phyloP scores from a whole-genome alignment of 306 rosid genomes.

The Gleditsia sinensis region DNA sequence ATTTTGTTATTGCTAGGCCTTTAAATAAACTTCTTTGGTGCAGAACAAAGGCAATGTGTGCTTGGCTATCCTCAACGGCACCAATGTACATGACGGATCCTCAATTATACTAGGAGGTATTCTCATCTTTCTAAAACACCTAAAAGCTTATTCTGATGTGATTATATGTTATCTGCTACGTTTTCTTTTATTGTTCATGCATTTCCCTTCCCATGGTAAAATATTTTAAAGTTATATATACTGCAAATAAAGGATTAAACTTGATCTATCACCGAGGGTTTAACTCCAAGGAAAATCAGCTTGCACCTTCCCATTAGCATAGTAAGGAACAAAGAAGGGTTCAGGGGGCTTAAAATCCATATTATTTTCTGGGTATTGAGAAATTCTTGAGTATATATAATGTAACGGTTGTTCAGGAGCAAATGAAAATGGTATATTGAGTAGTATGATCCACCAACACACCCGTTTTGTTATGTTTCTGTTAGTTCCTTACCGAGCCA shows the following conservation, averaged over 20 bases:
- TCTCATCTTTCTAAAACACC: neutral
- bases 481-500: no score
- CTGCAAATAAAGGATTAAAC: no score
- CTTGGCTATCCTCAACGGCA: conserved; percentile 81
- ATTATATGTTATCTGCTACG: neutral
- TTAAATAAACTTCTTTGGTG: conserved; percentile 33
- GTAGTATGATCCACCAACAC: no score
- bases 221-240: no score
- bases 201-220: neutral
- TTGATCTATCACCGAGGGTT: neutral
- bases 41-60: conserved; percentile 84
- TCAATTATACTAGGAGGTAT: conserved; percentile 81
- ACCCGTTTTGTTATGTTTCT: no score
- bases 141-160: conserved; percentile 3
- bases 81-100: conserved; percentile 70
- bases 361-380: no score
- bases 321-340: no score
- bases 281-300: neutral
- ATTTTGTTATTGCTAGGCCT: conserved; percentile 10
- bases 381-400: no score
- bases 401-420: no score
- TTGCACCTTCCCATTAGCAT: no score
- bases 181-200: neutral
- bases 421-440: no score
- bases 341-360: no score